These are phyloP conservation scores for Cardiospermum halicacabum DNA, from an alignment of 345 rosid species.

Conservation along the genomic window DNA sequence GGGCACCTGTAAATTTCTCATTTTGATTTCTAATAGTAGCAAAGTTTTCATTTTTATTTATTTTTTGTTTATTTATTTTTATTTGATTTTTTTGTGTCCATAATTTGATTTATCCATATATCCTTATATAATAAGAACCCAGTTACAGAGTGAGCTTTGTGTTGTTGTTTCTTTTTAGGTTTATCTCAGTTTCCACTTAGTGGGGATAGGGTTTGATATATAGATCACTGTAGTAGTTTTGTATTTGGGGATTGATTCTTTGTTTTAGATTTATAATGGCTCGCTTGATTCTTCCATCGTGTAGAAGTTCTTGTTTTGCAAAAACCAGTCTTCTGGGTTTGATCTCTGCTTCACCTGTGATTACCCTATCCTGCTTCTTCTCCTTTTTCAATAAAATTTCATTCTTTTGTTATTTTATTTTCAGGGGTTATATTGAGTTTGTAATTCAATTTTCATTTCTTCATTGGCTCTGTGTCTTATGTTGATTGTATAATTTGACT, in stretches of 20 bases:
- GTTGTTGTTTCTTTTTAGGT: constrained; percentile 7
- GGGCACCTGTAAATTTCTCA: constrained; percentile 19
- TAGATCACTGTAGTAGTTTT: constrained; percentile 1
- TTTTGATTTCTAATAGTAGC: not conserved
- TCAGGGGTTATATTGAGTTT: not conserved
- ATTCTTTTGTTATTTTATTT: not conserved
- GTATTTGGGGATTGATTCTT: constrained; percentile 12
- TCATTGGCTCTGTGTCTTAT: not conserved
- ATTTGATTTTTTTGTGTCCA: constrained; percentile 31
- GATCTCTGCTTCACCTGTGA: constrained; percentile 80
- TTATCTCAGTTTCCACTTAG: constrained; percentile 7
- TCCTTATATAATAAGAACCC: constrained; percentile 19
- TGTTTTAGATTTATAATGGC: constrained; percentile 47
- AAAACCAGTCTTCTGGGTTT: constrained; percentile 65
- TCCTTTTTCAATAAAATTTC: no score
- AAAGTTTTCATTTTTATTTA: not conserved
- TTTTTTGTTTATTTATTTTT: constrained; percentile 11
- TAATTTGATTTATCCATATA: constrained; percentile 39
- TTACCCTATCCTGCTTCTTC: constrained; percentile 40
- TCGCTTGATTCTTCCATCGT: constrained; percentile 74
- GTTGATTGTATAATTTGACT: not conserved
- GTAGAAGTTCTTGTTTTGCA: constrained; percentile 70
- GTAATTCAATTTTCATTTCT: not conserved
- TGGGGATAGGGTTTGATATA: constrained; percentile 14
- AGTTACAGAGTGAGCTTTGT: not conserved